Conservation (phyloP, 2,329 filamentous ascomycete species). For the Fonsecaea multimorphosa region DNA sequence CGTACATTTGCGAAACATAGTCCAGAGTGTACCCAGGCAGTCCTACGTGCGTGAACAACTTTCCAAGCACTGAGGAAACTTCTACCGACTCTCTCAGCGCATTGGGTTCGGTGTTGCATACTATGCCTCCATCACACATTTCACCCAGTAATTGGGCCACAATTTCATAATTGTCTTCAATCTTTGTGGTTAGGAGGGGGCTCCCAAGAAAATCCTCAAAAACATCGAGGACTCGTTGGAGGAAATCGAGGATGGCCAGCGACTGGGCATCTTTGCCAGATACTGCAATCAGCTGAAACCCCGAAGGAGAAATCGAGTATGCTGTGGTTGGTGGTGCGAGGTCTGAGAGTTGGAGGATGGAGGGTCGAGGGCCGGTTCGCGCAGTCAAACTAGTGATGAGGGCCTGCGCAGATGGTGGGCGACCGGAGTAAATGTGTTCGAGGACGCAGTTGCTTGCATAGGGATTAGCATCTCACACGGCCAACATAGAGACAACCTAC, state of each 20-base stretch:
- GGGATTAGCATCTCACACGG: conserved; percentile 20
- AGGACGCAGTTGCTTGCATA: conserved; percentile 76
- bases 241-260: conserved; percentile 87
- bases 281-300: conserved; percentile 83
- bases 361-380: conserved; percentile 79
- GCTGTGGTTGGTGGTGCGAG: conserved; percentile 84
- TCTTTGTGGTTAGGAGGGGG: conserved; percentile 81
- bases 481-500: conserved; percentile 58
- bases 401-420: conserved; percentile 75
- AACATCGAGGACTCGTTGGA: conserved; percentile 89
- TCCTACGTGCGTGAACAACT: conserved; percentile 83
- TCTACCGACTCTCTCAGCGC: conserved; percentile 89
- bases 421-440: conserved; percentile 84
- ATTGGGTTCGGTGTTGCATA: conserved; percentile 91
- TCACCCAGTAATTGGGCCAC: conserved; percentile 90
- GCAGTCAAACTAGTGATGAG: conserved; percentile 87
- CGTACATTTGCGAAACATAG: background rate
- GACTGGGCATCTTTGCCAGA: conserved; percentile 87
- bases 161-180: conserved; percentile 90
- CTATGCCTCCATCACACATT: conserved; percentile 93
- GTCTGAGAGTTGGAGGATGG: conserved; percentile 81
- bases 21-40: conserved; percentile 68
- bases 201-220: conserved; percentile 93
- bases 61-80: conserved; percentile 87
- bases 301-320: conserved; percentile 85